Conservation (phyloP, 1,284 basidiomycete genomes). For the Pseudozyma sp. region DNA sequence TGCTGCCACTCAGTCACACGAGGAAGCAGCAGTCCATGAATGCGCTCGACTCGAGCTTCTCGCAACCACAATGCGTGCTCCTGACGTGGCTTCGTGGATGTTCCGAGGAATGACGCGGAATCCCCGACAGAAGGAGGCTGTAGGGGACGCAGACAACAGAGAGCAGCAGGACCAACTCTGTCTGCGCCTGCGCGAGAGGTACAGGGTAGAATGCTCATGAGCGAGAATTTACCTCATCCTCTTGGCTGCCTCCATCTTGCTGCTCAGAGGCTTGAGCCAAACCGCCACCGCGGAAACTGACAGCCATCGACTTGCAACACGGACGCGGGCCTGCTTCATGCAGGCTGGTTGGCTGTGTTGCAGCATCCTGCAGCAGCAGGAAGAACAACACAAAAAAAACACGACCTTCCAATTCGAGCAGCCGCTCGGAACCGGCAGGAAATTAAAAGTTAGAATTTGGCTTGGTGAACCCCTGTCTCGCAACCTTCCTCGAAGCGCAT, state of each 20-base stretch:
- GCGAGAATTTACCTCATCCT: constrained; percentile 19
- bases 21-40: too few relatives aligned
- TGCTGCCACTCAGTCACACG: neutral
- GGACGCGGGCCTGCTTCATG: neutral
- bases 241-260: constrained; percentile 7
- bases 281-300: constrained; percentile 14
- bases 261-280: neutral
- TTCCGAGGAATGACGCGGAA: too few relatives aligned
- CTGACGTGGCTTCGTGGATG: too few relatives aligned
- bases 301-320: constrained; percentile 6
- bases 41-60: too few relatives aligned
- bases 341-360: neutral
- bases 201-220: constrained; percentile 12
- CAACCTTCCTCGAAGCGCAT: neutral
- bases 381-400: neutral
- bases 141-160: neutral
- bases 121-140: neutral
- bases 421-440: neutral
- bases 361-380: constrained; percentile 1
- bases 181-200: too few relatives aligned
- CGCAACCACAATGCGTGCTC: too few relatives aligned
- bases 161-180: too few relatives aligned
- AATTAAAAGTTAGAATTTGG: neutral
- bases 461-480: constrained; percentile 15
- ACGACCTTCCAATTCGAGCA: constrained; percentile 5